These are phyloP conservation scores for Arxiozyma slooffiae DNA, from an alignment of 1,139 yeast species.

Conservation along the genomic window DNA sequence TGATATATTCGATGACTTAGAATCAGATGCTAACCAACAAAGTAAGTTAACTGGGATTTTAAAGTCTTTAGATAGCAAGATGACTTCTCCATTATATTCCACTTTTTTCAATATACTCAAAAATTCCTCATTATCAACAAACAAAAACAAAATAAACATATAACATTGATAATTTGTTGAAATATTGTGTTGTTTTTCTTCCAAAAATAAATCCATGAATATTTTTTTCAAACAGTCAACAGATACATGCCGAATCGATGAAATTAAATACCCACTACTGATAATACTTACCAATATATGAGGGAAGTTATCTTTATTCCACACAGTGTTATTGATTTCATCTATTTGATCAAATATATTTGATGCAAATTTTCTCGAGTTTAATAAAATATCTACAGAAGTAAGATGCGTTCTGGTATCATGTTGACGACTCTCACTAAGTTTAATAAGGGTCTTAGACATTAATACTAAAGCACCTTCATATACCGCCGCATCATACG, in stretches of 20 bases:
- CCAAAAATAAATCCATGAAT: constrained; percentile 39
- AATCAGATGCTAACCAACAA: constrained; percentile 40
- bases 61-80: constrained; percentile 31
- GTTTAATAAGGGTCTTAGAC: constrained; percentile 27
- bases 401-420: constrained; percentile 6
- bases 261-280: constrained; percentile 54
- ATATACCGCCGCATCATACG: constrained; percentile 38
- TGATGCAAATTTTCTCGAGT: constrained; percentile 33
- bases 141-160: constrained; percentile 45
- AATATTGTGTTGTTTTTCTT: constrained; percentile 11
- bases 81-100: constrained; percentile 35
- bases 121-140: constrained; percentile 45
- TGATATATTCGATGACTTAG: constrained; percentile 38
- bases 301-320: constrained; percentile 46
- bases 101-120: constrained; percentile 38
- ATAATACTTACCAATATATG: constrained; percentile 44
- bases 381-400: constrained; percentile 12
- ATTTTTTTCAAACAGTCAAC: constrained; percentile 42
- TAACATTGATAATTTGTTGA: constrained; percentile 34
- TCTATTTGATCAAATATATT: constrained; percentile 40
- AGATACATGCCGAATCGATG: constrained; percentile 52
- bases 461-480: constrained; percentile 46
- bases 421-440: constrained; percentile 24
- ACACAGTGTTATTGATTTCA: constrained; percentile 33
- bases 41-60: constrained; percentile 42